Evolutionary conservation across 208 protist species (phyloP).

Genomic region (Kentomonas sorsogonicus): DNA sequence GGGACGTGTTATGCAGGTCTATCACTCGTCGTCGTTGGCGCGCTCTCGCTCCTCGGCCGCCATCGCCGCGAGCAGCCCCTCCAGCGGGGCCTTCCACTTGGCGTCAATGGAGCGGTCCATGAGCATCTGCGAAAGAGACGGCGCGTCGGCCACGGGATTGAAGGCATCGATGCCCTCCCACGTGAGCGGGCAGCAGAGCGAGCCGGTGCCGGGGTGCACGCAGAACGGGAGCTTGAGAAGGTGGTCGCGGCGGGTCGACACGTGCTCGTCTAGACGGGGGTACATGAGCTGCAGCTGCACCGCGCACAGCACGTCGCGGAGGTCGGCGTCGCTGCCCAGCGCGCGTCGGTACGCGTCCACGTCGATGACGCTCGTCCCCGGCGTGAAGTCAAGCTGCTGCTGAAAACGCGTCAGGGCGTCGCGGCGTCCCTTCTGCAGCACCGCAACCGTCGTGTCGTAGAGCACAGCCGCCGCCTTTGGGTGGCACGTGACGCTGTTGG

Average conservation of each 20-base stretch:
- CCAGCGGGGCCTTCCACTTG: constrained; percentile 60
- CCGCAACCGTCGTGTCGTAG: constrained; percentile 53
- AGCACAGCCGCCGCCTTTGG: constrained; percentile 61
- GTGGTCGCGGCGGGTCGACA: constrained; percentile 96
- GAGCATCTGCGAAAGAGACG: constrained; percentile 65
- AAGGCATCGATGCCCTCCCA: constrained; percentile 64
- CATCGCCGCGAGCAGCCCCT: constrained; percentile 67
- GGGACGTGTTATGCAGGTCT: neutral
- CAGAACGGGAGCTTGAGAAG: constrained; percentile 98
- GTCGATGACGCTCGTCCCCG: constrained; percentile 62
- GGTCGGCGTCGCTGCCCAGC: constrained; percentile 42
- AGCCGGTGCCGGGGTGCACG: constrained; percentile 93
- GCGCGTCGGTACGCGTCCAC: constrained; percentile 37
- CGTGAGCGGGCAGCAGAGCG: constrained; percentile 79
- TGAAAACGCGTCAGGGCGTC: constrained; percentile 54
- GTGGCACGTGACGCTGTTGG: constrained; percentile 60
- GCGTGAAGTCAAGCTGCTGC: constrained; percentile 41
- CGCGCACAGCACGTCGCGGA: constrained; percentile 43
- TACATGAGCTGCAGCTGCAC: constrained; percentile 86
- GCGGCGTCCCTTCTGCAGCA: constrained; percentile 65
- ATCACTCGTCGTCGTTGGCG: neutral
- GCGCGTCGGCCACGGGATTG: constrained; percentile 57
- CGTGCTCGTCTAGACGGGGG: constrained; percentile 96
- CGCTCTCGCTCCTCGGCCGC: constrained; percentile 41
- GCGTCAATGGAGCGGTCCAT: constrained; percentile 52